Conservation (phyloP, 805 yeast species). For the Saturnispora quitensis region DNA sequence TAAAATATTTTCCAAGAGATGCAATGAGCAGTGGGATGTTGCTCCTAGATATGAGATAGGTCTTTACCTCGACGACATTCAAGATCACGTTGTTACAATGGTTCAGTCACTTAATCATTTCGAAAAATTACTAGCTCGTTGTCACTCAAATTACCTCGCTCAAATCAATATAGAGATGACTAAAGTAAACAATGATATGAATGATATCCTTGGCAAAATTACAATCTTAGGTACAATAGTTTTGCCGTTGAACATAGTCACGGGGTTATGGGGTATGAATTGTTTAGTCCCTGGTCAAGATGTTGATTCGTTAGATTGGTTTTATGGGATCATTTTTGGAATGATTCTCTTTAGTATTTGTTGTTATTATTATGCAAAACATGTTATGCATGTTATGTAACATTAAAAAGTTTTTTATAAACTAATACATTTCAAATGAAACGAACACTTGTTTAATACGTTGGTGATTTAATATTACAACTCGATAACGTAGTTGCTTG, state of each 20-base stretch:
- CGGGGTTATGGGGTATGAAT: slow-evolving; percentile 99
- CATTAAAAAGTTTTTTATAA: not conserved
- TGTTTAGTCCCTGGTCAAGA: slow-evolving; percentile 92
- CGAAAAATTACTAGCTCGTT: slow-evolving; percentile 85
- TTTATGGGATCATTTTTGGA: slow-evolving; percentile 40
- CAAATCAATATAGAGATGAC: slow-evolving; percentile 98
- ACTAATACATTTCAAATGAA: not conserved
- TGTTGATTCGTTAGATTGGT: slow-evolving; percentile 54
- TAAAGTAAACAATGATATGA: slow-evolving; percentile 90
- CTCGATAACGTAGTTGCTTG: slow-evolving; percentile 45
- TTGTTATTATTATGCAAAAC: slow-evolving; percentile 41
- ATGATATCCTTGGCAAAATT: slow-evolving; percentile 89
- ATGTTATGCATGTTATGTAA: slow-evolving; percentile 24
- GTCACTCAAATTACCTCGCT: slow-evolving; percentile 94
- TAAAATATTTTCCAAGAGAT: slow-evolving; percentile 86
- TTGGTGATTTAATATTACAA: slow-evolving; percentile 11
- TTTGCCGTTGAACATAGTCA: slow-evolving; percentile 86
- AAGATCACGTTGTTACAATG: slow-evolving; percentile 97
- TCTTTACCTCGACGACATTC: slow-evolving; percentile 92
- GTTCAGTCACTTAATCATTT: slow-evolving; percentile 90
- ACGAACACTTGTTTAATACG: not conserved
- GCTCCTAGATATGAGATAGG: slow-evolving; percentile 83
- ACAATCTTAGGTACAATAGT: slow-evolving; percentile 93
- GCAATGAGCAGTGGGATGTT: slow-evolving; percentile 74
- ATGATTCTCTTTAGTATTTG: slow-evolving; percentile 40